Evolutionary conservation across 1,284 basidiomycete species (phyloP), one percentile per base, ranked within the genome.

Genomic region (Irpex sp.): DNA sequence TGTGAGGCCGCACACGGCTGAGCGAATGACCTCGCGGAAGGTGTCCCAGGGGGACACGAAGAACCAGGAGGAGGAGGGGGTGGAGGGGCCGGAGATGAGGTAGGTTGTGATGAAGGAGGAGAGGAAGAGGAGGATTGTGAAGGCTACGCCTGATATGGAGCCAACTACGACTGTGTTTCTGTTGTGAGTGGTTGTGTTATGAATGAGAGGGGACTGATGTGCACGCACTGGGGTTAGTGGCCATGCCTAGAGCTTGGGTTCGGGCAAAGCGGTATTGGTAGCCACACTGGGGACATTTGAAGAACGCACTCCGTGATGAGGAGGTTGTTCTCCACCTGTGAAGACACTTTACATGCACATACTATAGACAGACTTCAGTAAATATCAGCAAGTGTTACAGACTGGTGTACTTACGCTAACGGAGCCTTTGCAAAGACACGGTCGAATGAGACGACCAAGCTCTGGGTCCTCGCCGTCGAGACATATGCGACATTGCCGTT

Each of bases 401-500:
- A 52, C 19, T 37, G 58, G 58, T 38, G 47, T 8, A 78, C 88
- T 73, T 74, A 92, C 90, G 66, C 85, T 88, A 60, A 93, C 91
- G n/a, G 88, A 86, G 36, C 91, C 91, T 66, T 82, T 87, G 76
- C 91, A 93, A 1, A 88, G 81, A 74, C 91, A 93, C 5, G 91
- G 91, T 44, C 86, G 83, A 67, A 92, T 90, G 64, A 92, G 82
- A 62, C 85, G 82, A 5, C 91, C 91, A 40, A 88, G 78, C 61
- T 84, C 80, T 4, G 72, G 75, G 69, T 89, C 88, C 55, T 81
- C 79, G 9, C 86, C 85, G 62, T 90, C 90, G 34, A 91, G 77
- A 71, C 90, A 92, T 64, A 92, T 92, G 58, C 91, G 83, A 70
- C 90, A 92, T 70, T 89, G 89, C 69, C 84, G 88, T 64, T 78